These are phyloP conservation scores for Ehretia macrophylla DNA, from an alignment of 257 asterid species.

Conservation along the genomic window DNA sequence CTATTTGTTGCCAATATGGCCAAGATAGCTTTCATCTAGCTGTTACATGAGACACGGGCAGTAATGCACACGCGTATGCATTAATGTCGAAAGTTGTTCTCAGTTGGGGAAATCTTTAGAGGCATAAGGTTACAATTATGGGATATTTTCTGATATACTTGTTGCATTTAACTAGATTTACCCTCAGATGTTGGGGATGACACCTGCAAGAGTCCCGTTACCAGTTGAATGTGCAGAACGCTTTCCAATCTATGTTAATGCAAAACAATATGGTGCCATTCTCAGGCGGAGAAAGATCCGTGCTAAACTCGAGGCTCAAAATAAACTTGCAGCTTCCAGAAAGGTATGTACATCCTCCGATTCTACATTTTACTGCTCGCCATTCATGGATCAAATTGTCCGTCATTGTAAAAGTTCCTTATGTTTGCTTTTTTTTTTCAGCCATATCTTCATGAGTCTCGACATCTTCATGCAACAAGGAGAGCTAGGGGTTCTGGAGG, in stretches of 20 bases:
- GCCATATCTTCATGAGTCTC: constrained; percentile 73
- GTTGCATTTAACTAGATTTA: constrained; percentile 37
- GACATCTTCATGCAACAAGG: constrained; percentile 61
- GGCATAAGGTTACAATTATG: background rate
- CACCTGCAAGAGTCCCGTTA: constrained; percentile 51
- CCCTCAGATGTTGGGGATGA: constrained; percentile 51
- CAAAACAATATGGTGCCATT: constrained; percentile 74
- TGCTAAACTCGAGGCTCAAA: constrained; percentile 69
- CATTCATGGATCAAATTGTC: background rate
- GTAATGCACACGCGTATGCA: background rate
- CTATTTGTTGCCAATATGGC: background rate
- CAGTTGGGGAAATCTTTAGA: background rate
- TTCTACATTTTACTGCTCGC: background rate
- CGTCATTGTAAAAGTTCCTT: background rate
- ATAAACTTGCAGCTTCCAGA: constrained; percentile 42
- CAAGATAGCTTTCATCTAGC: too few species aligned
- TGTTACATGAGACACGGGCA: background rate
- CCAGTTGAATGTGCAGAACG: constrained; percentile 57
- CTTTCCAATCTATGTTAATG: constrained; percentile 62
- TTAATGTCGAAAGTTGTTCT: background rate
- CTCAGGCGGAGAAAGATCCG: constrained; percentile 70
- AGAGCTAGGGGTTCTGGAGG: constrained; percentile 72
- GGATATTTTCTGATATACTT: background rate
- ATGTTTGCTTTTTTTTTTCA: constrained; percentile 20
- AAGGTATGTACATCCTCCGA: constrained; percentile 39